Conservation (phyloP, 2,329 filamentous ascomycete genomes). For the Hypoxylon sp. region DNA sequence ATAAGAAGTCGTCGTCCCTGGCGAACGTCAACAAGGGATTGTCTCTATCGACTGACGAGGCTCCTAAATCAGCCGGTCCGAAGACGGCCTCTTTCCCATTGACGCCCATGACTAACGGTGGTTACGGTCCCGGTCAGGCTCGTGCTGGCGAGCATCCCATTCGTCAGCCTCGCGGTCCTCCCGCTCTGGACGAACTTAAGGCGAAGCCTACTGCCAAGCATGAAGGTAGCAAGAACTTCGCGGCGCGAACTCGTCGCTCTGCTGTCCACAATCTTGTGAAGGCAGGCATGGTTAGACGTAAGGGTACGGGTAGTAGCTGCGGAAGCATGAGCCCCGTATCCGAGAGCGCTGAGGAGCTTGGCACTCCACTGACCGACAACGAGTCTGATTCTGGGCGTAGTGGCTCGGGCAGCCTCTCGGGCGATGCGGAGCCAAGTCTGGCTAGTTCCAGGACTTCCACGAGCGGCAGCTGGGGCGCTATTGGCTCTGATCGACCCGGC, state of each 20-base stretch:
- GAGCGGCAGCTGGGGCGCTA: conserved; percentile 82
- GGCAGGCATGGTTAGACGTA: conserved; percentile 88
- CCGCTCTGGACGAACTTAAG: conserved; percentile 90
- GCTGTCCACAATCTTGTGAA: conserved; percentile 93
- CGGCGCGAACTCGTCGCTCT: conserved; percentile 89
- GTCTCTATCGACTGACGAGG: conserved; percentile 61
- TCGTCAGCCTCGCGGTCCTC: conserved; percentile 93
- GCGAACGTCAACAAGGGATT: conserved; percentile 69
- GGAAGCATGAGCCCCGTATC: conserved; percentile 92
- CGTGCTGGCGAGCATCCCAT: conserved; percentile 95
- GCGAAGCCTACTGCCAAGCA: conserved; percentile 91
- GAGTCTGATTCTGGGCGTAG: conserved; percentile 80
- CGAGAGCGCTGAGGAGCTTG: conserved; percentile 78
- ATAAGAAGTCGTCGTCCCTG: conserved; percentile 90
- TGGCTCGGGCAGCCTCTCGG: conserved; percentile 84
- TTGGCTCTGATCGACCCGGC: conserved; percentile 87
- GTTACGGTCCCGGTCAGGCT: conserved; percentile 92
- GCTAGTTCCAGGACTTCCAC: conserved; percentile 83
- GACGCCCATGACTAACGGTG: conserved; percentile 81
- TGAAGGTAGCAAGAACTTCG: conserved; percentile 98
- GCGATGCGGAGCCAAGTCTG: conserved; percentile 76
- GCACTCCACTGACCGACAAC: conserved; percentile 80
- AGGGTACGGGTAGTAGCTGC: conserved; percentile 77
- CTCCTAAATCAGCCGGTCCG: conserved; percentile 75
- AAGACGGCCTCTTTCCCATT: conserved; percentile 85